phyloP scores from a whole-genome alignment of 371 early-diverging fungal species.

The Mucor velutinosus region DNA sequence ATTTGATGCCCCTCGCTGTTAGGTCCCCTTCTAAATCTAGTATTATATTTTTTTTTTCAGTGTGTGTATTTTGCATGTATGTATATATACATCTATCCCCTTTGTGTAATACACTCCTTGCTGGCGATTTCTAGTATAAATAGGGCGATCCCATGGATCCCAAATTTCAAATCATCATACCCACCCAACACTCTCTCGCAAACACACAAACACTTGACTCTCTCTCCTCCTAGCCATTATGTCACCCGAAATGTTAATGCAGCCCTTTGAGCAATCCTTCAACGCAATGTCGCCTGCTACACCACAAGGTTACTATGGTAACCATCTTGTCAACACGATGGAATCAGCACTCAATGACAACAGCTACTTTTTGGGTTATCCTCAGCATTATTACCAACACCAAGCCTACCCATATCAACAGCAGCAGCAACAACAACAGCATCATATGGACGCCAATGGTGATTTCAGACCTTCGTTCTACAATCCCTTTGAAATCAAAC shows the following conservation, averaged over 20 bases:
- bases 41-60: background rate
- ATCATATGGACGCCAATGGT: conserved; percentile 2
- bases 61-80: background rate
- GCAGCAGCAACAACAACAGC: background rate
- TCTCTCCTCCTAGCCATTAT: conserved; percentile 6
- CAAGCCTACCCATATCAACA: background rate
- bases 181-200: no score
- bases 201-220: no score
- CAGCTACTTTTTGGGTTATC: conserved; percentile 11
- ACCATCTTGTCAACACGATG: conserved; percentile 4
- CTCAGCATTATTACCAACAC: background rate
- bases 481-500: conserved; percentile 52
- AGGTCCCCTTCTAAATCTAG: background rate
- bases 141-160: background rate
- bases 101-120: background rate
- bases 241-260: conserved; percentile 36
- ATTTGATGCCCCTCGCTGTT: conserved; percentile 12
- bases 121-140: background rate
- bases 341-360: conserved; percentile 3
- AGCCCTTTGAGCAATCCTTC: conserved; percentile 34
- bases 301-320: conserved; percentile 8
- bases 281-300: conserved; percentile 10
- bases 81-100: conserved; percentile 12
- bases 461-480: conserved; percentile 33
- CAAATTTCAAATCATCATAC: background rate